A percentile compares a stretch with the other conserved stretches of the same genome.
Evolutionary conservation across 306 rosid genomes (phyloP).

Genomic region (Castanopsis chinensis): DNA sequence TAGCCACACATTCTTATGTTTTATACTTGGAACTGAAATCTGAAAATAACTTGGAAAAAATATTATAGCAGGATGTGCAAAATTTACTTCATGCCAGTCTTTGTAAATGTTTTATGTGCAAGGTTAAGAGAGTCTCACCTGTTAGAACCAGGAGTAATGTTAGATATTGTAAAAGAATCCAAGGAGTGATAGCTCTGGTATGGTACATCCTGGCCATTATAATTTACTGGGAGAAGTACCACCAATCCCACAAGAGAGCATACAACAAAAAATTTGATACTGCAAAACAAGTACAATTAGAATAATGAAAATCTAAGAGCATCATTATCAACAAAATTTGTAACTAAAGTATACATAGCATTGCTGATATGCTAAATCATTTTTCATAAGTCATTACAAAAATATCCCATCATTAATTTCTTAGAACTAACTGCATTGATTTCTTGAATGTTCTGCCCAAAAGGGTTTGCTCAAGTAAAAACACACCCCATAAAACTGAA

Average conservation of each 20-base stretch:
- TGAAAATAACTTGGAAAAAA: neutral
- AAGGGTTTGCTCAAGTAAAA: neutral
- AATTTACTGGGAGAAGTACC: conserved; percentile 72
- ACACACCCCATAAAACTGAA: neutral
- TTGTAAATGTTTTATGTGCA: neutral
- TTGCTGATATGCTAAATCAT: neutral
- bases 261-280: conserved; percentile 68
- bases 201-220: conserved; percentile 32
- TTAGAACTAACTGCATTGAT: neutral
- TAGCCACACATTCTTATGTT: neutral
- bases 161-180: conserved; percentile 81
- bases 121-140: conserved; percentile 42
- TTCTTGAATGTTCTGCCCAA: neutral
- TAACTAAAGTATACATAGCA: neutral
- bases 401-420: neutral
- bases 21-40: neutral
- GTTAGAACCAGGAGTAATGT: conserved; percentile 62
- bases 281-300: conserved; percentile 28
- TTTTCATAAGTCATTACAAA: neutral
- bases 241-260: conserved; percentile 69
- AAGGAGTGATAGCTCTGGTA: conserved; percentile 38
- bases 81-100: neutral
- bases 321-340: neutral
- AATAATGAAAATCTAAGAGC: neutral
- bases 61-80: neutral